Evolutionary conservation across 2,329 filamentous ascomycete genomes (phyloP).

Genomic region (Aquanectria penicillioides): DNA sequence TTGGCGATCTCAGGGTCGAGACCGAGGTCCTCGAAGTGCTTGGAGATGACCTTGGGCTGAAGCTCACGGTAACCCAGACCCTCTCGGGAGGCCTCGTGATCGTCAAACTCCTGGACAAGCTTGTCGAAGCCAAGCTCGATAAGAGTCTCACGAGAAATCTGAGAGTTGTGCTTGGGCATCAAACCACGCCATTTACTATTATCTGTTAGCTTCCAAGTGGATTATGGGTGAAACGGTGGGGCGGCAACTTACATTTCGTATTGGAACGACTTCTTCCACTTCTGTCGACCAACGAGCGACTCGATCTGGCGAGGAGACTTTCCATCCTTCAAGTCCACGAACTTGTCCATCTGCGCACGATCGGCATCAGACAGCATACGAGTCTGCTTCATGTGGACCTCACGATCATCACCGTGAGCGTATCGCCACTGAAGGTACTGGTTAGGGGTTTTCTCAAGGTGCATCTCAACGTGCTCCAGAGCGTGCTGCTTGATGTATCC

Average conservation of each 20-base stretch:
- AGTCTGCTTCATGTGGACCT: constrained; percentile 97
- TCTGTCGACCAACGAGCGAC: constrained; percentile 92
- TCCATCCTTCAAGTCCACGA: constrained; percentile 85
- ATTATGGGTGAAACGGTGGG: background rate
- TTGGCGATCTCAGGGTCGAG: constrained; percentile 98
- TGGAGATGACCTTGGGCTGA: constrained; percentile 91
- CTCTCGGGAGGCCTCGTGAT: constrained; percentile 98
- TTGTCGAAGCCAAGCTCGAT: constrained; percentile 88
- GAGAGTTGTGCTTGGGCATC: constrained; percentile 92
- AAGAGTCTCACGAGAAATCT: constrained; percentile 93
- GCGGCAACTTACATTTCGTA: constrained; percentile 82
- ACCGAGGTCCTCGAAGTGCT: constrained; percentile 97
- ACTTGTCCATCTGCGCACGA: constrained; percentile 90
- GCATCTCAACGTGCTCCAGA: constrained; percentile 99
- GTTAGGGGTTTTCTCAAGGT: constrained; percentile 98
- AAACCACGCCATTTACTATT: constrained; percentile 86
- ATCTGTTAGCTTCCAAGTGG: constrained; percentile 39
- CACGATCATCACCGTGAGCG: constrained; percentile 94
- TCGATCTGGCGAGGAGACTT: constrained; percentile 82
- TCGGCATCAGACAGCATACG: constrained; percentile 88
- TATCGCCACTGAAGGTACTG: constrained; percentile 99
- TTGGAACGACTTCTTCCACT: constrained; percentile 99
- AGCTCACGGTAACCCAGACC: constrained; percentile 95
- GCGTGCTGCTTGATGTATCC: constrained; percentile 99
- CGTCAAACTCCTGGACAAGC: constrained; percentile 96